Evolutionary conservation across 257 asterid genomes (phyloP), one percentile per base, ranked within the genome.

Genomic region (Jacaranda copaia): DNA sequence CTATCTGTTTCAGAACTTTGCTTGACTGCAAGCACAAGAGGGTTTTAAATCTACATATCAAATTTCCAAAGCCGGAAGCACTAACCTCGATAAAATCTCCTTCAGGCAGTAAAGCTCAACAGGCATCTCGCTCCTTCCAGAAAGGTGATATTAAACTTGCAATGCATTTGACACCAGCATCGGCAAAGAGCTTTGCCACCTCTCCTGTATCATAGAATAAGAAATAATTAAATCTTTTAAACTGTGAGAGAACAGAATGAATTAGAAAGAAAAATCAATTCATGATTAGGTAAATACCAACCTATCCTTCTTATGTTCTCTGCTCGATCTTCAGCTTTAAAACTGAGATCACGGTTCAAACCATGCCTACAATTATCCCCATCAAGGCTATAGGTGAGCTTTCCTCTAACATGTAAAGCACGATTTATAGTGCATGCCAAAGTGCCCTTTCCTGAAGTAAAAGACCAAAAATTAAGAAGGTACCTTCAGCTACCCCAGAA

Each of bases 311-410:
- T 83, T 32, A 89, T 89, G 80, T 89, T 91, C 87, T 91, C 97
- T 46, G 87, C 88, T 65, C 97, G 91, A 85, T 91, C 97, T 81
- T 91, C 91, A 71, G 93, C 87, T 79, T 81, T 85, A 64, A 91
- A 91, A 84, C 92, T 84, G 68, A 91, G 97, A 72, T 91, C 92
- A 43, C 85, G 62, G 83, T 88, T 89, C 59, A 91, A 87, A 58
- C 97, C 97, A 70, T 89, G 96, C 39, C 97, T 91, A 77, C 91
- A 91, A 70, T 91, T 91, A 78, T 91, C 97, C 64, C 97, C 97
- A 82, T 91, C 97, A 58, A 91, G 95, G 82, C 89, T 76, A 68
- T 91, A 89, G 8, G 88, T 65, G 14, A 89, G 89, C 84, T 87
- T 91, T 75, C 97, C 93, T 80, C 87, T 88, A 68, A 89, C 89